Conservation (phyloP, 768 basidiomycete genomes). For the Mrakia gelida region DNA sequence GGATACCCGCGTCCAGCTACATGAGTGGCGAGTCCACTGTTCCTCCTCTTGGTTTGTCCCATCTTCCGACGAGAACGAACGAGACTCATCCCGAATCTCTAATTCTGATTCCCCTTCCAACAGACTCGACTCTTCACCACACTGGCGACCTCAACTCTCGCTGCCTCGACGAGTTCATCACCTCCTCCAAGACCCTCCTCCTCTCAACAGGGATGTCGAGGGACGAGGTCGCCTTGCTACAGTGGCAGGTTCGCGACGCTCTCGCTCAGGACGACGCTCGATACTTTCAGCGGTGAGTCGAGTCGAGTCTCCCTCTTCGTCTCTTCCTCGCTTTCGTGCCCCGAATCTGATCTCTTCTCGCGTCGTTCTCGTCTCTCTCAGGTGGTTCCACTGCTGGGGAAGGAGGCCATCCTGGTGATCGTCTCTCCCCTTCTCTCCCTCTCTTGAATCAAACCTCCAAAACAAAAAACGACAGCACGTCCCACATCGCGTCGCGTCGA, state of each 20-base stretch:
- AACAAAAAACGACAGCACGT: no score
- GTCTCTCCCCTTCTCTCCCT: not conserved
- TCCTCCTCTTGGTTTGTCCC: not conserved
- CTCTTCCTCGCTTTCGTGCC: not conserved
- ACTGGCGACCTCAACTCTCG: slow-evolving; percentile 10
- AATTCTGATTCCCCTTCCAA: not conserved
- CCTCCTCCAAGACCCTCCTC: slow-evolving; percentile 9
- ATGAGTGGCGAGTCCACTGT: slow-evolving; percentile 2
- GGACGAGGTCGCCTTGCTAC: slow-evolving; percentile 10
- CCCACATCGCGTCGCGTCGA: no score
- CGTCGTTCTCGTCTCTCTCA: not conserved
- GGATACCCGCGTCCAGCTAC: not conserved
- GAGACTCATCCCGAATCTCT: not conserved
- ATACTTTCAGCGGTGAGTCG: slow-evolving; percentile 1
- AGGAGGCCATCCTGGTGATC: not conserved
- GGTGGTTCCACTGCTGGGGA: slow-evolving; percentile 13
- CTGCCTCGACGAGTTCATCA: slow-evolving; percentile 9
- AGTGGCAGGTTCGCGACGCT: not conserved
- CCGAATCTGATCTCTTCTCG: not conserved
- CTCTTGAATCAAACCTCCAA: no score
- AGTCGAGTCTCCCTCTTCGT: not conserved
- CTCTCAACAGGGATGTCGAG: slow-evolving; percentile 10
- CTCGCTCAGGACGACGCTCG: not conserved
- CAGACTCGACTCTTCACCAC: slow-evolving; percentile 12
- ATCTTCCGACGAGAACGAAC: not conserved